These are phyloP conservation scores for Saturnispora ahearnii DNA, from an alignment of 805 yeast species.

Conservation along the genomic window DNA sequence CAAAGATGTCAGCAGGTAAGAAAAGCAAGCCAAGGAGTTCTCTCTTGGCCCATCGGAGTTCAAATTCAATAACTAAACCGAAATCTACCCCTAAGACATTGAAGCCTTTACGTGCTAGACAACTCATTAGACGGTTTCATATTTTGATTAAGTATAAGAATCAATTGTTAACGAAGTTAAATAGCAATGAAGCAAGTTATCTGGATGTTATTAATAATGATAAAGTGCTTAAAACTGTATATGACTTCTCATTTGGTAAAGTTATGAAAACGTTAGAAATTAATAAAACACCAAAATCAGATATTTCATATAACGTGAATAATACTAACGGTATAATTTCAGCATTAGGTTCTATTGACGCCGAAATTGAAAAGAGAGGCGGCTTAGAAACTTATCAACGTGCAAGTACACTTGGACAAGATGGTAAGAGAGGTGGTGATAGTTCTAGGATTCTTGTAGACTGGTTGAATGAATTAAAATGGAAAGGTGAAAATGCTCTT, in stretches of 20 bases:
- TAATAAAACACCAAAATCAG: slow-evolving; percentile 18
- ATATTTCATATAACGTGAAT: slow-evolving; percentile 3
- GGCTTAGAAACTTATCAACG: slow-evolving; percentile 73
- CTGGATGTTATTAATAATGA: slow-evolving; percentile 10
- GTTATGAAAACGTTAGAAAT: slow-evolving; percentile 15
- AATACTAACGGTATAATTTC: slow-evolving; percentile 15
- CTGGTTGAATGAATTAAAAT: slow-evolving; percentile 39
- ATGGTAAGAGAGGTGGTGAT: slow-evolving; percentile 75
- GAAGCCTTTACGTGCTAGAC: slow-evolving; percentile 65
- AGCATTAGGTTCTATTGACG: slow-evolving; percentile 46
- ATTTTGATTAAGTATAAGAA: slow-evolving; percentile 50
- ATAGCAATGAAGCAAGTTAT: slow-evolving; percentile 5
- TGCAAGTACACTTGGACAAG: slow-evolving; percentile 84
- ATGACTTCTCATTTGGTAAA: slow-evolving; percentile 8
- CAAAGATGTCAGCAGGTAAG: slow-evolving; percentile 15
- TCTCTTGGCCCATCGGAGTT: background rate
- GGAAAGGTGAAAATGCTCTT: slow-evolving; percentile 31
- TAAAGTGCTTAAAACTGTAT: slow-evolving; percentile 4
- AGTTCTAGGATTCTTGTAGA: slow-evolving; percentile 73
- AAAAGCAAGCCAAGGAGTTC: background rate
- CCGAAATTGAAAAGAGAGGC: slow-evolving; percentile 56
- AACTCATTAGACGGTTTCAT: slow-evolving; percentile 71
- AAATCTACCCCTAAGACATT: slow-evolving; percentile 33
- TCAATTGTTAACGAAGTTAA: slow-evolving; percentile 26
- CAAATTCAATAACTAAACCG: background rate